Evolutionary conservation across 306 rosid genomes (phyloP), one percentile per base, ranked within the genome.

Genomic region (Dryas drummondii): DNA sequence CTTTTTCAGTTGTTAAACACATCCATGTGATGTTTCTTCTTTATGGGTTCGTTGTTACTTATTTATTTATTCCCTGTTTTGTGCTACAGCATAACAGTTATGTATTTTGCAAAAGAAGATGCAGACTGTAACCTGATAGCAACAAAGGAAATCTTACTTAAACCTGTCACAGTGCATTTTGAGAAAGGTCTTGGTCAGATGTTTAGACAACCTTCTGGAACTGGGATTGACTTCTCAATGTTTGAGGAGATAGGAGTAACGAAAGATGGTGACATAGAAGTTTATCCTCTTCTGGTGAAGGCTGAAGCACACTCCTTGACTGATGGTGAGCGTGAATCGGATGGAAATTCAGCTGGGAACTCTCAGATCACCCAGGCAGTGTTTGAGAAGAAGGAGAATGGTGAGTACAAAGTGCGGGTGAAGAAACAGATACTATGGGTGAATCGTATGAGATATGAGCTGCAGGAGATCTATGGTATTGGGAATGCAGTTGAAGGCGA

Each of bases 251-350:
- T 72, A 6, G 85, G 79, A 68, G 46, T 83, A 44, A 74, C 52
- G 0, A 80, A 80, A 42, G 77, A 76, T 73, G 77, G 77, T 17
- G 84, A 71, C 1, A 7, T 37, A 3, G 83, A 85, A 58, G 70
- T 86, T 68, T 86, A 83, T 81, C 87, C 90, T 81, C 87, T 86
- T 63, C 80, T 70, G 78, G 58, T 86, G 82, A 83, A 83, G 86
- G 87, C 90, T 45, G 82, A 86, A 68, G 67, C 84, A 63, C 69
- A 14, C 2, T 57, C 77, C 2, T 42, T 63, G 56, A 78, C 54
- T 67, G 52, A 37, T 6, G 76, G 72, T 5, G 70, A 76, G 14
- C 41, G 22, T 9, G 87, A 78, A 76, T 40, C 59, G 14, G 77
- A 53, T 12, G 80, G 76, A 72, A 72, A 26, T 55, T 80, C 79